A percentile compares a stretch with the other conserved stretches of the same genome.
Evolutionary conservation across 352 stramenopile species (phyloP).

Genomic region (Globisporangium takayamanum): DNA sequence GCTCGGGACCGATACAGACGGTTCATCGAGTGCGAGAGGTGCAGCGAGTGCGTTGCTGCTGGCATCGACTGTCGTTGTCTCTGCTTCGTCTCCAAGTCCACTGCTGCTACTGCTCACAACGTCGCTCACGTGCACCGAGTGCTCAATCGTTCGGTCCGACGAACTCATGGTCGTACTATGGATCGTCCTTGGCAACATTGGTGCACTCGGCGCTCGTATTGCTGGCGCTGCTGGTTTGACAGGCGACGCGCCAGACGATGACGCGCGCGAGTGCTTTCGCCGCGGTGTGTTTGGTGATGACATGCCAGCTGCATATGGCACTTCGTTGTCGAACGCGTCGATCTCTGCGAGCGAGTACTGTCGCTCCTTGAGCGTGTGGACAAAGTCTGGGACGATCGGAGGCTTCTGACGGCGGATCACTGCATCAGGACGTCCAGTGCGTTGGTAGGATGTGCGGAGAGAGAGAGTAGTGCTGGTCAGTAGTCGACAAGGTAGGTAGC

Average conservation of each 20-base stretch:
- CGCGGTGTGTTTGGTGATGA: slow-evolving; percentile 13
- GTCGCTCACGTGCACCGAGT: no score
- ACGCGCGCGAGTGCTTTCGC: neutral
- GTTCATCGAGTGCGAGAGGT: neutral
- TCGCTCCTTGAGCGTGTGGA: slow-evolving; percentile 29
- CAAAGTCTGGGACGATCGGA: slow-evolving; percentile 30
- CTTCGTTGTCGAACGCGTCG: slow-evolving; percentile 32
- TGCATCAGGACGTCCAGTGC: slow-evolving; percentile 2
- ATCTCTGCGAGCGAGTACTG: slow-evolving; percentile 18
- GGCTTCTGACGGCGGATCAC: slow-evolving; percentile 44
- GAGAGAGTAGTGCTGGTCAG: neutral
- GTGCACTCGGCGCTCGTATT: neutral
- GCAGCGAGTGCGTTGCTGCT: neutral
- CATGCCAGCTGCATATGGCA: slow-evolving; percentile 25
- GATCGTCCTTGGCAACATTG: no score
- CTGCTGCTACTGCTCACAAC: no score
- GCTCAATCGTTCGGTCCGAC: no score
- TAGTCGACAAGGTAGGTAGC: neutral
- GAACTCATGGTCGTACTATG: no score
- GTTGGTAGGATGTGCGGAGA: neutral
- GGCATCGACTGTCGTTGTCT: neutral
- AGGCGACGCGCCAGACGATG: slow-evolving; percentile 1
- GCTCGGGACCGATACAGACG: neutral
- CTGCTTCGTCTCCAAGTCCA: neutral
- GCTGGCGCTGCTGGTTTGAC: neutral